Evolutionary conservation across 345 rosid species (phyloP).

Genomic region (Murraya paniculata): DNA sequence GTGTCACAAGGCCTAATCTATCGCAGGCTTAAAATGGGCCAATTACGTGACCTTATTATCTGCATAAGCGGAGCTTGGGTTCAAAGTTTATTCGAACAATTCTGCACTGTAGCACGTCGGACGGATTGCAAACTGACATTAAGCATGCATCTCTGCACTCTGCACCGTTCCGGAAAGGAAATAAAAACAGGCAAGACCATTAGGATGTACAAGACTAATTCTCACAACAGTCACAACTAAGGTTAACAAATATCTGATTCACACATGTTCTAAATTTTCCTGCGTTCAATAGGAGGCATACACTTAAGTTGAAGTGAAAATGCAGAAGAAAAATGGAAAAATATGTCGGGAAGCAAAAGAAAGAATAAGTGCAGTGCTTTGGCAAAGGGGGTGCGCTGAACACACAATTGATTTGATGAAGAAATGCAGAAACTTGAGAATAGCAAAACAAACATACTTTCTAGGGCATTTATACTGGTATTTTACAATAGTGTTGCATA

Average conservation of each 20-base stretch:
- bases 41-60: constrained; percentile 25
- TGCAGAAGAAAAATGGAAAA: background rate
- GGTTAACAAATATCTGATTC: background rate
- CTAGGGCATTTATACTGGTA: background rate
- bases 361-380: background rate
- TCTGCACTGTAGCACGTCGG: too few species aligned
- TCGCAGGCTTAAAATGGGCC: too few species aligned
- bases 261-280: background rate
- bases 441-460: background rate
- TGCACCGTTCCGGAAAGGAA: background rate
- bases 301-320: background rate
- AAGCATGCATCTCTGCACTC: background rate
- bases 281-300: background rate
- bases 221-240: background rate
- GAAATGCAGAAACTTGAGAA: background rate
- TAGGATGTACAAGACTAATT: background rate
- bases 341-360: background rate
- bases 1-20: too few species aligned
- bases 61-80: constrained; percentile 15
- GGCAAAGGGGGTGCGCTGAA: background rate
- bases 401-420: background rate
- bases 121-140: background rate
- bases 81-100: too few species aligned
- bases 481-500: background rate
- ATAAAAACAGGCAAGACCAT: background rate